A percentile compares a stretch with the other conserved stretches of the same genome.
phyloP scores from a whole-genome alignment of 108 stramenopile genomes.

The Cyclotella baltica region DNA sequence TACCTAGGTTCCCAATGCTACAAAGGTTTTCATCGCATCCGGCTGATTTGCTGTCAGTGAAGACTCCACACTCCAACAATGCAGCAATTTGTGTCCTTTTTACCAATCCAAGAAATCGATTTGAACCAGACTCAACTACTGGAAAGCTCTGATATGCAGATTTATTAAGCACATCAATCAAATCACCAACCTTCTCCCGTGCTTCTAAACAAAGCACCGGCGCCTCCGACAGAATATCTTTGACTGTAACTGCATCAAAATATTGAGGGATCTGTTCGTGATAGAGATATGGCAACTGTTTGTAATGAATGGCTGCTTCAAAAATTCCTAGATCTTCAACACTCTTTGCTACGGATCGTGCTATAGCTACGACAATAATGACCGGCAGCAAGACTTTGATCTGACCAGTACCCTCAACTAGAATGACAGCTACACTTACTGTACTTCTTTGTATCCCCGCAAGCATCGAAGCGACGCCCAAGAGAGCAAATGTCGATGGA shows the following conservation, averaged over 20 bases:
- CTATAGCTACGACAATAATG: constrained; percentile 58
- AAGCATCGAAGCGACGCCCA: constrained; percentile 68
- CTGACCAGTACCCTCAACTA: constrained; percentile 74
- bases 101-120: not conserved
- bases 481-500: constrained; percentile 55
- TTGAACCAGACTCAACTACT: not conserved
- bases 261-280: constrained; percentile 3
- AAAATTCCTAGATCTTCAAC: constrained; percentile 2
- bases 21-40: not conserved
- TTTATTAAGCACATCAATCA: not conserved
- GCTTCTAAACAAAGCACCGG: not conserved
- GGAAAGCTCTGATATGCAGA: not conserved
- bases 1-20: not conserved
- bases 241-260: not conserved
- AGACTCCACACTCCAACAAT: not conserved
- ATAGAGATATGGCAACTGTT: constrained; percentile 1
- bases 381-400: constrained; percentile 63
- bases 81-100: not conserved
- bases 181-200: not conserved
- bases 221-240: not conserved
- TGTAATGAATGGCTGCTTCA: not conserved
- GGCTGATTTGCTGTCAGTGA: not conserved
- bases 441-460: constrained; percentile 69
- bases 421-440: constrained; percentile 66
- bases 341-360: constrained; percentile 44